Conservation (phyloP, 352 stramenopile genomes). For the Pythium aquatile region DNA sequence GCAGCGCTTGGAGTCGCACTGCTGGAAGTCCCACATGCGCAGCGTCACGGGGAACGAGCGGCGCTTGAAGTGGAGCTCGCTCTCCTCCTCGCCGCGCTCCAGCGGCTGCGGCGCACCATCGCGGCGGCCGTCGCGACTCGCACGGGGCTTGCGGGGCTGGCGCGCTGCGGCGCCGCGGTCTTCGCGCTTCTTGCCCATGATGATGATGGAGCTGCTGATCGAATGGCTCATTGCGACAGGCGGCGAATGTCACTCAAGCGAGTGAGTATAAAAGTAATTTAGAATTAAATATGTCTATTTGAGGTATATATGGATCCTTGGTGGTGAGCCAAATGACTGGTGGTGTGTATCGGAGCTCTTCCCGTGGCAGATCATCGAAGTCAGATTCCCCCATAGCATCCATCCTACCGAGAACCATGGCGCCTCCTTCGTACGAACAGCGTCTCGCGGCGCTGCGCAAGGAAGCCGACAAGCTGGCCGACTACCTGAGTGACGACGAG, state of each 20-base stretch:
- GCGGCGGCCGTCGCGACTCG: constrained; percentile 24
- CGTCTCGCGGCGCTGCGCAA: constrained; percentile 68
- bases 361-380: no score
- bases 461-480: constrained; percentile 71
- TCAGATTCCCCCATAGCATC: background rate
- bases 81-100: constrained; percentile 58
- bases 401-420: constrained; percentile 32
- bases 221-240: constrained; percentile 8
- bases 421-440: constrained; percentile 70
- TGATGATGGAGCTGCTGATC: background rate
- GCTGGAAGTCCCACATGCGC: constrained; percentile 96
- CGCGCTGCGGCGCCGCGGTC: constrained; percentile 17
- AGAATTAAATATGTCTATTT: background rate
- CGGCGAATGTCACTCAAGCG: constrained; percentile 8
- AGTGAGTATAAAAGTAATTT: background rate
- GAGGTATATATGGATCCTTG: background rate
- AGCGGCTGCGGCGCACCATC: constrained; percentile 7
- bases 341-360: background rate
- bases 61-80: constrained; percentile 58
- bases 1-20: constrained; percentile 95
- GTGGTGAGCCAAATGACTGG: background rate
- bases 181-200: constrained; percentile 38
- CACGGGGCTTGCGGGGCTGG: constrained; percentile 20
- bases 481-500: constrained; percentile 85
- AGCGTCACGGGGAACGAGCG: constrained; percentile 79